Evolutionary conservation across 1,139 yeast genomes (phyloP), one percentile per base, ranked within the genome.

Genomic region (Taphrina betulina): DNA sequence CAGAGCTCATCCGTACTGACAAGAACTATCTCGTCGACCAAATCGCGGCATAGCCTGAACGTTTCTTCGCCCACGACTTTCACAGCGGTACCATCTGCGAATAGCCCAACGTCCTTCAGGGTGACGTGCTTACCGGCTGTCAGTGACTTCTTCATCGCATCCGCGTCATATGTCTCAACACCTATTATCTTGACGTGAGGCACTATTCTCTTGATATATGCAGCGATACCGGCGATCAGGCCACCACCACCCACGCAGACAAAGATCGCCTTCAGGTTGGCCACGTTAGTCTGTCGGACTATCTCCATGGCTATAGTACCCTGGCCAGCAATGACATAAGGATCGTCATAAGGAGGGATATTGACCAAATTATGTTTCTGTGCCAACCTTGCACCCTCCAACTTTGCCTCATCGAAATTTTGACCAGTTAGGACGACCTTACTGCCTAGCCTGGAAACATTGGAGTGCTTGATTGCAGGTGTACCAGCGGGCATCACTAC

Each of bases 1-100:
- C 96, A 87, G 59, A 92, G 81, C 72, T 92, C 98, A 70, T 92
- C 99, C 10, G 98, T 92, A 66, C 80, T 77, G 4, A 92, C 97
- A 46, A 80, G 77, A 8, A 92, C 83, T 48, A 92, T 83, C 62
- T 90, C 97, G 68, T 94, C 97, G 7, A 92, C 88, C 58, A 82
- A 81, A 48, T 85, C 81, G 62, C 78, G 73, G 63, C 92, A 82
- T 20, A 90, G 77, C 66, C 95, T 77, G 77, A 88, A 92, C 14
- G 95, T 85, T 71, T 94, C 98, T 61, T 83, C 85, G 57, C 99
- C 99, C 29, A 89, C 77, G 10, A 84, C 71, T 66, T 83, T 86
- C 42, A 92, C 99, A 3, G 98, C 96, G n/a, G 99, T 89, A 67
- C 98, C 99, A 70, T 92, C 99, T n/a, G 98, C 98, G 71, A 92